Evolutionary conservation across 441 rosid genomes (phyloP).

Genomic region (Mallotus repandus): DNA sequence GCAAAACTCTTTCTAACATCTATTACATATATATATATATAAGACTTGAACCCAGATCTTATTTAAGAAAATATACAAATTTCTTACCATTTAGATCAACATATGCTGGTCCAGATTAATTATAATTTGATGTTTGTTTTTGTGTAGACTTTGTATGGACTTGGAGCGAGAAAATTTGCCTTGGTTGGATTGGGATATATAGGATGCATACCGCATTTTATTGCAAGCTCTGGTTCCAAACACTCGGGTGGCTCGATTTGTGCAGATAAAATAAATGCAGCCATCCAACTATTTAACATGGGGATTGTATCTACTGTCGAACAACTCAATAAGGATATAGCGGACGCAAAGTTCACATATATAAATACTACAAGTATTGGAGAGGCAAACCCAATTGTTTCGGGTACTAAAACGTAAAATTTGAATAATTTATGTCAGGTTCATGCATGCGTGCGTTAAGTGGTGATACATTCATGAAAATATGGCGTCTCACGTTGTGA

Average conservation of each 20-base stretch:
- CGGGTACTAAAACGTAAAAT: neutral
- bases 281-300: conserved; percentile 33
- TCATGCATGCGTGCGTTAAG: too few species aligned
- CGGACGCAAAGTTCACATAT: conserved; percentile 39
- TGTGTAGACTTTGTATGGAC: neutral
- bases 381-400: neutral
- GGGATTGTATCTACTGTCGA: conserved; percentile 32
- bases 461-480: too few species aligned
- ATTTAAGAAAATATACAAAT: too few species aligned
- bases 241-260: conserved; percentile 23
- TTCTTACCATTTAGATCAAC: too few species aligned
- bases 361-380: conserved; percentile 1
- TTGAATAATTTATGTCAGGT: neutral
- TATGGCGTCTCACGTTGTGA: too few species aligned
- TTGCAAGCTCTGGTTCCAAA: neutral
- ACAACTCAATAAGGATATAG: conserved; percentile 24
- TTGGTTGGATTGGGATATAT: conserved; percentile 35
- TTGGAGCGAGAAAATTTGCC: conserved; percentile 51
- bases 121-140: neutral
- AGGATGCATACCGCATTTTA: conserved; percentile 42
- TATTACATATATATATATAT: too few species aligned
- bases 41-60: too few species aligned
- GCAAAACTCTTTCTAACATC: too few species aligned
- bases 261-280: conserved; percentile 28
- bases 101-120: too few species aligned